Evolutionary conservation across 495 filamentous ascomycete genomes (phyloP), one percentile per base, ranked within the genome.

Genomic region (Podospora pseudopauciseta): DNA sequence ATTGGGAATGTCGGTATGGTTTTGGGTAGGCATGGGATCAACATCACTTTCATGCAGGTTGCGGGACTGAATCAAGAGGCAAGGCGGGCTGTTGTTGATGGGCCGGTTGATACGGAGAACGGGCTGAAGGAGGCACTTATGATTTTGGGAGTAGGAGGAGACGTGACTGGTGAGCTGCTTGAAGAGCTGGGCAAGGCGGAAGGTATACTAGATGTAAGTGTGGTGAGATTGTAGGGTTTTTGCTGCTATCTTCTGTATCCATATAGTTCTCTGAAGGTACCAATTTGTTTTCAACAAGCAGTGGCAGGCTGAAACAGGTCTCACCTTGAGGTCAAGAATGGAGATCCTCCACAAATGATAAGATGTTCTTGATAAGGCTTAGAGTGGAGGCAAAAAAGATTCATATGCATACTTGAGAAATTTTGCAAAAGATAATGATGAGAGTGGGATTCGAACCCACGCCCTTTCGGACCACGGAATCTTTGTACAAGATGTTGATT

Each of bases 41-140:
- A 92, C 73, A 90, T 91, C 70, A 84, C 80, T 56, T 90, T 86
- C 72, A 92, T 91, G 90, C 86, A 82, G 67, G 90, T 92, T 32
- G 88, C 88, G 11, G 73, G 76, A 5, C 60, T 83, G 44, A 78
- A 82, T 58, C 78, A 80, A 20, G 79, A 82, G 64, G 80, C 70
- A 5, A 67, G 44, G 59, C 32, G n/a, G 67, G 67, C 61, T 68
- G 66, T 70, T 3, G 62, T 65, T 44, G 66, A 75, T 54, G 71
- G 74, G 53, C 70, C 72, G 23, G 64, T 60, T 9, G 70, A 39
- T n/a, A 68, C 65, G 55, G 66, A 63, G 16, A 63, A 65, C 5
- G 67, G 59, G 5, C 56, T 69, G 20, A 85, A 82, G 49, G 89
- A 92, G 77, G 89, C 89, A 7, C 74, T 92, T 64, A 92, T 92